Evolutionary conservation across 441 rosid species (phyloP).

Genomic region (Gossypium lobatum): DNA sequence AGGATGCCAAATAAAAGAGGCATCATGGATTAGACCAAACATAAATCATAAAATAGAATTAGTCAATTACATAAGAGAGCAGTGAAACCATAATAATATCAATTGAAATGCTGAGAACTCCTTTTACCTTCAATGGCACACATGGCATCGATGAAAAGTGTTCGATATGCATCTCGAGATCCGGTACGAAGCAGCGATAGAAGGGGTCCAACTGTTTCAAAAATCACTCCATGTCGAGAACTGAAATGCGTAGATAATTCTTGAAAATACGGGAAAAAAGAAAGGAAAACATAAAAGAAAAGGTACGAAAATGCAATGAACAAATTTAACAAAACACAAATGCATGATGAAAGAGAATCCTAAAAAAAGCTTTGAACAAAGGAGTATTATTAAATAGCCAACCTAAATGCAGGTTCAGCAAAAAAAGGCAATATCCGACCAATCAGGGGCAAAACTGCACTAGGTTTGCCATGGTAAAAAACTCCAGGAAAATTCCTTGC

Average conservation of each 20-base stretch:
- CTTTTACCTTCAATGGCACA: constrained; percentile 63
- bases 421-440: constrained; percentile 81
- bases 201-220: constrained; percentile 83
- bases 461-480: constrained; percentile 71
- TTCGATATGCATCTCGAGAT: constrained; percentile 72
- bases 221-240: constrained; percentile 67
- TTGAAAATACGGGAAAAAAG: constrained; percentile 1
- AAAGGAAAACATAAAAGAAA: not conserved
- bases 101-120: constrained; percentile 16
- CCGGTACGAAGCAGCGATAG: constrained; percentile 81
- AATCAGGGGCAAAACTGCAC: constrained; percentile 67
- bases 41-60: not conserved
- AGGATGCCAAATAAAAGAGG: not conserved
- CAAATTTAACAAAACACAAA: not conserved
- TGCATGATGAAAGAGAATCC: not conserved
- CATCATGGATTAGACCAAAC: not conserved
- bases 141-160: constrained; percentile 76
- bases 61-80: constrained; percentile 13
- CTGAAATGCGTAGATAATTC: constrained; percentile 30
- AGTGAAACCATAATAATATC: constrained; percentile 9
- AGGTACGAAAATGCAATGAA: not conserved
- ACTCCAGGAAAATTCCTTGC: constrained; percentile 82
- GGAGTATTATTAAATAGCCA: constrained; percentile 22
- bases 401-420: constrained; percentile 79
- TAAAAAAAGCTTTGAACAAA: not conserved